Evolutionary conservation across 2,329 filamentous ascomycete species (phyloP), one percentile per base, ranked within the genome.

Genomic region (Fusarium beomiforme): DNA sequence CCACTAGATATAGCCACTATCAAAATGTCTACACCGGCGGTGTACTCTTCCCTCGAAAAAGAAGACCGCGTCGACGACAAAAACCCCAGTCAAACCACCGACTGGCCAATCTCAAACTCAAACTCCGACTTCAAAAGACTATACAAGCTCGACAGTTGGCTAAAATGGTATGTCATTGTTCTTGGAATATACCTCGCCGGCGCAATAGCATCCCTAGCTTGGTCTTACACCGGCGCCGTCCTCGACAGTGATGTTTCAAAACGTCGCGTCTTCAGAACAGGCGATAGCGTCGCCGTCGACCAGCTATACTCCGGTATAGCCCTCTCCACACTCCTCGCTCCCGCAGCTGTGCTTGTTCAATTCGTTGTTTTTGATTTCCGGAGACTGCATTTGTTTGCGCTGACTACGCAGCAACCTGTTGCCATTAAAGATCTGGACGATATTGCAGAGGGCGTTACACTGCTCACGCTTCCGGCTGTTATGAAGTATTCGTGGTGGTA

Each of bases 401-500:
- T 74, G 14, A 71, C 71, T 0, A 57, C 71, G 2, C 71, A 74
- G 11, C 56, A 55, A 1, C 71, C 71, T 0, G 57, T 74, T 16
- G 64, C 62, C 1, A 46, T 74, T 14, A 58, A 63, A 2, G 71
- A 73, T 6, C 33, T 73, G 2, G 68, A 73, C 21, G 60, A 73
- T 17, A 72, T 73, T 11, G 66, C 71, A 1, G 71, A 73, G 17
- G 69, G 69, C 4, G 54, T 73, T 12, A 74, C 68, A 3, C 19
- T 73, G 19, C 55, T 39, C 31, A 73, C 71, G 1, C 23, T 73
- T 14, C 31, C 36, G 11, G 66, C 68, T 3, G 71, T 73, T 6
- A 58, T 56, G 16, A 67, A 61, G 21, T 73, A 74, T 5, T 73
- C 71, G 8, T 73, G 71, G 71, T 73, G 71, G 71, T 73, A 73